Evolutionary conservation across 495 filamentous ascomycete genomes (phyloP).

Genomic region (Tuber borchii): DNA sequence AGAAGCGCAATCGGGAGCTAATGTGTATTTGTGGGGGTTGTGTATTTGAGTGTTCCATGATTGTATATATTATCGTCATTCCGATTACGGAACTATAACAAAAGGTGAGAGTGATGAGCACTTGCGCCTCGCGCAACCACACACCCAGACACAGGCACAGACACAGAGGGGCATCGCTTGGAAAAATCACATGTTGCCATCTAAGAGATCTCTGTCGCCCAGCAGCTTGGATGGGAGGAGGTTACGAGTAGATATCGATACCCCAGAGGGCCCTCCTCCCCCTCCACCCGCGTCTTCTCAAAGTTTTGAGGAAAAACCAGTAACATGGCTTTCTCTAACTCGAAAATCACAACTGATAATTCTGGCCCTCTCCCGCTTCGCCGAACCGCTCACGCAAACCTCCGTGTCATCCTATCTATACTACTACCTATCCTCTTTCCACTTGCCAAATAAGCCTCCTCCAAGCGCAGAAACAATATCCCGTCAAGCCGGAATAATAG

Average conservation of each 20-base stretch:
- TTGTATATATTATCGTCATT: background rate
- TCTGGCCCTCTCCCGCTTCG: constrained; percentile 65
- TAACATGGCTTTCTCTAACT: constrained; percentile 26
- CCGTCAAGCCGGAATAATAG: constrained; percentile 64
- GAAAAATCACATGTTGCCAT: background rate
- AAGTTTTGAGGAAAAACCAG: background rate
- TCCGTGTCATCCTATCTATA: constrained; percentile 85
- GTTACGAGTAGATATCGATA: background rate
- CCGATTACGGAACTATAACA: background rate
- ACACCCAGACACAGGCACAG: background rate
- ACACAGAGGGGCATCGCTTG: background rate
- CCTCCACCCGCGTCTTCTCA: background rate
- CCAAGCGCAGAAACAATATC: constrained; percentile 22
- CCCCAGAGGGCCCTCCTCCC: constrained; percentile 10
- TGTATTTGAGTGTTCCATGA: too few species aligned
- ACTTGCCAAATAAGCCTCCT: constrained; percentile 11
- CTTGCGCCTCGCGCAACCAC: background rate
- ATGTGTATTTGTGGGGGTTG: too few species aligned
- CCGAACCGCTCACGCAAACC: constrained; percentile 81
- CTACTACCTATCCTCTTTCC: constrained; percentile 31
- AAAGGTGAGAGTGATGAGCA: background rate
- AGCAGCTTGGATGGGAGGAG: background rate
- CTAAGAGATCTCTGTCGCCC: background rate
- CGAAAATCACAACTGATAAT: constrained; percentile 30
- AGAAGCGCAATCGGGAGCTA: too few species aligned